These are phyloP conservation scores for Aurifilum marmelostoma DNA, from an alignment of 2,329 filamentous ascomycete species.

Conservation along the genomic window DNA sequence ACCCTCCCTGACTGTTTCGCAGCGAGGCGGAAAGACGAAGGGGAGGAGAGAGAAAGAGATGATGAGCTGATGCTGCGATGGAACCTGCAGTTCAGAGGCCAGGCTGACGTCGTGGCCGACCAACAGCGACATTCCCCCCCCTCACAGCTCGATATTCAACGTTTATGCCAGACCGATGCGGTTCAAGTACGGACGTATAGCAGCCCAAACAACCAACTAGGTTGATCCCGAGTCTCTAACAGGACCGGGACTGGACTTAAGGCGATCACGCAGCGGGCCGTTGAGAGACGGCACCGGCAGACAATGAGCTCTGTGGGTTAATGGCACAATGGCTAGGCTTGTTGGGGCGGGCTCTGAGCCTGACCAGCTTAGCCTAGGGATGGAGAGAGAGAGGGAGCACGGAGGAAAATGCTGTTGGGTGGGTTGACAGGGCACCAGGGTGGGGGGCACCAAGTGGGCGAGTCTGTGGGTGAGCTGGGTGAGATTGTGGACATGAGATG, in stretches of 20 bases:
- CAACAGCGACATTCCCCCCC: neutral
- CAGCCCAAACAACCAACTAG: slow-evolving; percentile 8
- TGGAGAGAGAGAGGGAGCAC: neutral
- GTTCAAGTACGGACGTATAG: slow-evolving; percentile 6
- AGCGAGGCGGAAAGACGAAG: neutral
- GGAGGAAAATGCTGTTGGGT: neutral
- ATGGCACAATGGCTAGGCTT: neutral
- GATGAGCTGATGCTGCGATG: neutral
- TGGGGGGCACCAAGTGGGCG: slow-evolving; percentile 9
- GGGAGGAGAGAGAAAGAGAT: neutral
- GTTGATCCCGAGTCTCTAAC: neutral
- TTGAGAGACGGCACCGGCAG: slow-evolving; percentile 17
- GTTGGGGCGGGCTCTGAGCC: neutral
- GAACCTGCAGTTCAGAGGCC: neutral
- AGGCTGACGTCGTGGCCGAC: neutral
- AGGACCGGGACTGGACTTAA: slow-evolving; percentile 9
- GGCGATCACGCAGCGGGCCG: slow-evolving; percentile 27
- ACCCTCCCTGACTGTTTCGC: neutral
- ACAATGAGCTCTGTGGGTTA: neutral
- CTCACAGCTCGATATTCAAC: neutral
- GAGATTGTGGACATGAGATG: slow-evolving; percentile 15
- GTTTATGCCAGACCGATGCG: neutral
- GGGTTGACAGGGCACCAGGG: neutral
- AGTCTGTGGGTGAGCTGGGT: slow-evolving; percentile 8
- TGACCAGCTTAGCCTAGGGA: neutral